Evolutionary conservation across 2,329 filamentous ascomycete genomes (phyloP), one percentile per base, ranked within the genome.

Genomic region (Dryadomyces quercus-mongolicae): DNA sequence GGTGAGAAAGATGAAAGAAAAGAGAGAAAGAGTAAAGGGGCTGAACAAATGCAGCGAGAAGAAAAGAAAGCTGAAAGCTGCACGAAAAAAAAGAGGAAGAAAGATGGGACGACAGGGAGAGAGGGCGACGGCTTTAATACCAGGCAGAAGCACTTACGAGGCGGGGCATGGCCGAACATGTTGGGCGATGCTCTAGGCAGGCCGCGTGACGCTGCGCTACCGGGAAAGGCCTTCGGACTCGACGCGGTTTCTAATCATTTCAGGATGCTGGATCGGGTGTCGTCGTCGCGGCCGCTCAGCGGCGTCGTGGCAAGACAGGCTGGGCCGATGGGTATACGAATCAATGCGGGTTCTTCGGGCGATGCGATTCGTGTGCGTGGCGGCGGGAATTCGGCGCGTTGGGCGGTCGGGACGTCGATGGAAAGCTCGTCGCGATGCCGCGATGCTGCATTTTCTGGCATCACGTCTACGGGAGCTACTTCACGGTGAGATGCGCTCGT

Each of bases 171-270:
- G 9, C 54, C 52, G 47, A 54, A 54, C 2, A 54, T 1, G 40
- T 43, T 44, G 9, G 49, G 3, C 18, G 38, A 31, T 16, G 46
- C 45, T 6, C 44, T 53, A 12, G 40, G 36, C 52, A 53, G 36
- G 50, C 44, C 52, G 16, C 51, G 46, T 22, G 36, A 42, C 50
- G 36, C 50, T n/a, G 53, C 50, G 45, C 55, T 54, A 47, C 57
- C 54, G 40, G 52, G 48, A 25, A 57, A 58, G 25, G 49, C 53
- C 53, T 51, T 58, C 20, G 42, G 52, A 13, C 10, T 21, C 20
- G 44, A 56, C 55, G 57, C 54, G 55, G 51, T 52, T 46, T 15
- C 18, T 49, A 40, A 51, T 21, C 54, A 59, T 40, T 40, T 57
- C 47, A 34, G 54, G 43, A 22, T 43, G 34, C 20, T 47, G 15